phyloP scores from a whole-genome alignment of 2,329 filamentous ascomycete genomes.

The Aureobasidium musti region DNA sequence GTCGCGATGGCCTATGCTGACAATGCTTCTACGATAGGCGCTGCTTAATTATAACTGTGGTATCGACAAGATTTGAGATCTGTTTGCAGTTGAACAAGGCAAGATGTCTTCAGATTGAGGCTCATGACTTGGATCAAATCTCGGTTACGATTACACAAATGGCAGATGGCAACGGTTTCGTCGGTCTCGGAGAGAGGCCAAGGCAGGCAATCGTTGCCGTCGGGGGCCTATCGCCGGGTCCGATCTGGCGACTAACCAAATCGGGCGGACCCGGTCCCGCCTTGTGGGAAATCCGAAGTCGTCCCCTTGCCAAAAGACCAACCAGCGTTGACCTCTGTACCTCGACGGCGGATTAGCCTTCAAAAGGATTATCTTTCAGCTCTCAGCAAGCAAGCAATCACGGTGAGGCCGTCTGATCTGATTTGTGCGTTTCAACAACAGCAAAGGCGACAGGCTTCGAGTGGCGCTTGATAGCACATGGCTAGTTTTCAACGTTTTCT shows the following conservation, averaged over 20 bases:
- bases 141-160: slow-evolving; percentile 9
- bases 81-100: background rate
- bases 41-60: background rate
- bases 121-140: background rate
- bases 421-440: slow-evolving; percentile 25
- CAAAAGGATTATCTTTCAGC: background rate
- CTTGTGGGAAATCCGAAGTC: background rate
- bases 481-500: slow-evolving; percentile 26
- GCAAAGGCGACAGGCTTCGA: slow-evolving; percentile 18
- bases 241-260: slow-evolving; percentile 1
- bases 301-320: background rate
- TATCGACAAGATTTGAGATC: background rate
- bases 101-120: slow-evolving; percentile 5
- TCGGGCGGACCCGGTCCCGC: background rate
- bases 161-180: background rate
- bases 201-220: background rate
- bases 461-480: slow-evolving; percentile 24
- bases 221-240: background rate
- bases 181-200: slow-evolving; percentile 1
- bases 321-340: slow-evolving; percentile 1
- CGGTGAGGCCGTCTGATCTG: background rate
- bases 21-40: background rate
- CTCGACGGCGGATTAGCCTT: slow-evolving; percentile 10
- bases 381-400: slow-evolving; percentile 5
- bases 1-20: background rate